Evolutionary conservation across 371 early-diverging fungal genomes (phyloP).

Genomic region (Syncephalastrum sp.): DNA sequence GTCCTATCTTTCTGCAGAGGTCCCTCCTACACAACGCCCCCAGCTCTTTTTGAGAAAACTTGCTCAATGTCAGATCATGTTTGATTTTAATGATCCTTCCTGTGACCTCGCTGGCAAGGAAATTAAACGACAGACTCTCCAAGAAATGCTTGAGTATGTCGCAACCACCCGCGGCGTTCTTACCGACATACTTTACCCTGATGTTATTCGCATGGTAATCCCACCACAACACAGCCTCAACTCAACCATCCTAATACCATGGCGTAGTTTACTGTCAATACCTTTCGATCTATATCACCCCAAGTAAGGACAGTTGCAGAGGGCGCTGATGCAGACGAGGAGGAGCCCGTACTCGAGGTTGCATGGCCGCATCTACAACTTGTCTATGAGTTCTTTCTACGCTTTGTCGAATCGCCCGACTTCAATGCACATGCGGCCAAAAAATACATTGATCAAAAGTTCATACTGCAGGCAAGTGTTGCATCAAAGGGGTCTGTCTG

Average conservation of each 20-base stretch:
- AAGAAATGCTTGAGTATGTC: constrained; percentile 91
- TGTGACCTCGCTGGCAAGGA: constrained; percentile 91
- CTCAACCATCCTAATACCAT: neutral
- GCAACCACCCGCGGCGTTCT: constrained; percentile 81
- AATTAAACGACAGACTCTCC: constrained; percentile 86
- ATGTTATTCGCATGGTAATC: constrained; percentile 87
- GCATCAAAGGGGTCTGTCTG: too few relatives aligned
- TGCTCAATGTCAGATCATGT: constrained; percentile 84
- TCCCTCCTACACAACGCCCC: constrained; percentile 63
- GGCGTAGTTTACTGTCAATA: constrained; percentile 80
- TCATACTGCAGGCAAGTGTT: constrained; percentile 56
- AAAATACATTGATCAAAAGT: constrained; percentile 22
- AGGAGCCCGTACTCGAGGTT: constrained; percentile 93
- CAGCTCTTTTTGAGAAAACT: constrained; percentile 88
- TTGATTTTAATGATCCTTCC: constrained; percentile 90
- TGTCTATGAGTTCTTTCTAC: constrained; percentile 95
- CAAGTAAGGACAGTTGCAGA: constrained; percentile 89
- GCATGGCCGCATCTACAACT: constrained; percentile 98
- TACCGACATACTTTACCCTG: constrained; percentile 84
- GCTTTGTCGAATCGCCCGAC: constrained; percentile 95
- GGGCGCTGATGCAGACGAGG: constrained; percentile 97
- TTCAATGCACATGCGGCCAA: constrained; percentile 91
- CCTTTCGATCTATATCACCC: constrained; percentile 94
- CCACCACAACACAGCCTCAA: neutral
- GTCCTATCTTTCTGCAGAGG: constrained; percentile 52